Base-by-base conservation (phyloP, 2,329 filamentous ascomycete genomes). In the Chlorencoelia australis region DNA sequence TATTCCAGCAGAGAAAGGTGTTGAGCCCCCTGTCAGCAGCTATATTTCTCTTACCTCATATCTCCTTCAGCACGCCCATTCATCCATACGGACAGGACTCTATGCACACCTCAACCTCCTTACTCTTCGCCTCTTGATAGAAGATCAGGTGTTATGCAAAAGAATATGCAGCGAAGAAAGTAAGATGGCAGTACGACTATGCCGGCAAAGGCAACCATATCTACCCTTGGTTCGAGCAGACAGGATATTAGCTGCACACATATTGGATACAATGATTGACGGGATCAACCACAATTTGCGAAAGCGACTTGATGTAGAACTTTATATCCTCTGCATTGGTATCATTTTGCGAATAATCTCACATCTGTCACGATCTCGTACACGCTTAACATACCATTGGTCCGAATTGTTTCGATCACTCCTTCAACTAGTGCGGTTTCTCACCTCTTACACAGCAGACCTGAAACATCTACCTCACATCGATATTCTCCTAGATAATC, bases 211-310 rank as follows among this genome's bases (percentile, higher is more conserved):
- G 40, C 80, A 86, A 41, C 91, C 91, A 1, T 85, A 82, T 55
- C 68, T 96, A 6, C 91, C 89, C 0, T 57, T 83, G 1, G 74
- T 85, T 17, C 73, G 72, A 31, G 73, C 73, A 2, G 79, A 93
- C 13, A 74, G 89, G 25, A 69, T 86, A 11, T 67, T 91, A 9
- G 79, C 81, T 5, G 75, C 83, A 3, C 74, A 78, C 21, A 73
- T 96, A 11, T 66, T 98, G 33, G 91, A 98, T 55, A 75, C 85
- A 15, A 79, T 93, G 68, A 72, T 94, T 21, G 89, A 96, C 56
- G 85, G 82, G 4, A 80, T 96, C 49, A 94, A 88, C 51, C 91
- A 98, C 61, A 98, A 98, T 55, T 69, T 98, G 18, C 78, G 86
- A 19, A 78, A 84, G 31, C 75, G 83, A 24, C 71, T 98, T 3